Evolutionary conservation across 257 asterid species (phyloP).

Genomic region (Solanum raphanifolium): DNA sequence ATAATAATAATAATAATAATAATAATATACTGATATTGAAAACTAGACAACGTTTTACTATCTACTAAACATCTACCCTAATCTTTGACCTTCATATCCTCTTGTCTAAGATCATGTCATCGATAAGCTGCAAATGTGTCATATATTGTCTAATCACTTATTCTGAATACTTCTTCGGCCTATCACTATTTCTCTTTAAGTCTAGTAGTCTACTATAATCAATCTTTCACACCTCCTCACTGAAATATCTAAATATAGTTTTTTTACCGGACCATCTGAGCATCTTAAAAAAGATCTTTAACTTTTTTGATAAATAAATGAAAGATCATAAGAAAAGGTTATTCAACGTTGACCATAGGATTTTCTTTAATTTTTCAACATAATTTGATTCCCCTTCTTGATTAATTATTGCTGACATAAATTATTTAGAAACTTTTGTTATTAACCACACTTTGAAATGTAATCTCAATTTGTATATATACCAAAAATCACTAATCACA

Average conservation of each 20-base stretch:
- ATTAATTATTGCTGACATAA: background rate
- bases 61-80: no score
- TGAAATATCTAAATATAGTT: fast-evolving
- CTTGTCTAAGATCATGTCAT: no score
- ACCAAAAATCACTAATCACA: background rate
- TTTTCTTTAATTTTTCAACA: background rate
- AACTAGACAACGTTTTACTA: no score
- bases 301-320: background rate
- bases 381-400: background rate
- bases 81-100: background rate
- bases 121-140: background rate
- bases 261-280: background rate
- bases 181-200: background rate
- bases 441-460: background rate
- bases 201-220: background rate
- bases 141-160: no score
- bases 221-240: background rate
- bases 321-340: background rate
- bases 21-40: no score
- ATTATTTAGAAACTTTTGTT: background rate
- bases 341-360: background rate
- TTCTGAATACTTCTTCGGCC: background rate
- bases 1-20: no score
- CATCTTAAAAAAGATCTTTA: background rate
- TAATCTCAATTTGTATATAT: background rate